Evolutionary conservation across 2,329 filamentous ascomycete species (phyloP), one percentile per base, ranked within the genome.

Genomic region (Gaeumannomyces sp.): DNA sequence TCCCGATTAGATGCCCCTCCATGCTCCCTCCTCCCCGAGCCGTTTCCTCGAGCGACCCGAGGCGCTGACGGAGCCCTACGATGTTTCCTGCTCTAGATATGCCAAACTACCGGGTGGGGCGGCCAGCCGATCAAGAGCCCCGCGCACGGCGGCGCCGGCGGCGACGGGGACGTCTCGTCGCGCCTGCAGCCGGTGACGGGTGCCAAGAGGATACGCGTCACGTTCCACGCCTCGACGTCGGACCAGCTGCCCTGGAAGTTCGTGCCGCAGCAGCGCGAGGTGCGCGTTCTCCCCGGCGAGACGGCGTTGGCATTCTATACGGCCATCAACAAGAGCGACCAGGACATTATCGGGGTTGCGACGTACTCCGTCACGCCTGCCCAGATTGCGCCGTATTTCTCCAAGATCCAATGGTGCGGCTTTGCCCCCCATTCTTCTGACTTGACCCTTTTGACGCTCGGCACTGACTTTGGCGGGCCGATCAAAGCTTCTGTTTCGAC

Each of bases 191-290:
- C 95, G 22, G 89, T 97, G 56, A 91, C 87, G 25, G 83, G 87
- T 70, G 90, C 91, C 66, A 91, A 91, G 70, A 91, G 95, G 64
- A 89, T 99, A 72, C 91, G 92, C 67, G 94, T 99, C 69, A 98
- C 93, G 31, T 99, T 99, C 84, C 95, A 93, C 73, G 91, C 93
- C 61, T 96, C 92, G 33, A 93, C 97, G 1, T 98, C 94, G 1
- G 95, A 98, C 74, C 88, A 97, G 0, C 84, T 99, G 33, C 93
- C 94, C 0, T 99, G 95, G 95, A 97, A 97, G 76, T 99, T 99
- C 77, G 88, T 88, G 2, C 95, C 95, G 1, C 95, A 99, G 78
- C 95, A 99, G 80, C 91, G 94, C 65, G 95, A 99, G 80, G 95
- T 99, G 63, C 88, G 92, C 65, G 94, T 99, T 1, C 83, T 98